phyloP scores from a whole-genome alignment of 1,284 basidiomycete species.

The Wolfiporia cocos region DNA sequence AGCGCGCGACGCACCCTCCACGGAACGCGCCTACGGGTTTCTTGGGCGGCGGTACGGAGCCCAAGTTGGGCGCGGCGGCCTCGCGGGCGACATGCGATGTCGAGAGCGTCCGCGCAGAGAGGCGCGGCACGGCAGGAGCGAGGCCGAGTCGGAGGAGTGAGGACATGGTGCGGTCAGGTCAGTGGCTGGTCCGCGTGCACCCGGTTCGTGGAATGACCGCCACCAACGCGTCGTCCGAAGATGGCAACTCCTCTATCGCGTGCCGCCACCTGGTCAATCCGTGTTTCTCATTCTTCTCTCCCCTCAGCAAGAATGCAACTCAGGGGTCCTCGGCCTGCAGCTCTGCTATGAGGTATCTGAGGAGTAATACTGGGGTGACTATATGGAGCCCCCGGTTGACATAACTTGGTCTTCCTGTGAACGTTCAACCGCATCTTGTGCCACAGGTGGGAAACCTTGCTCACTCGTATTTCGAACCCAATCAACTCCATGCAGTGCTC shows the following conservation, averaged over 20 bases:
- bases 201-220: slow-evolving; percentile 8
- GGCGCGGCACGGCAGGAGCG: slow-evolving; percentile 11
- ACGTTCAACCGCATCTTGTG: no score
- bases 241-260: not conserved
- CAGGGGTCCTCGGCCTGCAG: no score
- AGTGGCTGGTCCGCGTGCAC: slow-evolving; percentile 6
- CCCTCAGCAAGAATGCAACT: no score
- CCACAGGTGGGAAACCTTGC: no score
- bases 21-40: slow-evolving; percentile 83
- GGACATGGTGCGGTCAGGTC: slow-evolving; percentile 28
- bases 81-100: slow-evolving; percentile 37
- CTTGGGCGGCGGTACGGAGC: slow-evolving; percentile 54
- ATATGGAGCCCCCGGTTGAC: no score
- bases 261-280: no score
- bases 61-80: slow-evolving; percentile 38
- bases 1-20: slow-evolving; percentile 72
- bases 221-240: slow-evolving; percentile 6
- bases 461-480: no score
- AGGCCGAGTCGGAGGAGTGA: slow-evolving; percentile 32
- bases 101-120: slow-evolving; percentile 26
- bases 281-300: no score
- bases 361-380: no score
- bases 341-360: no score
- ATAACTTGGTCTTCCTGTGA: no score
- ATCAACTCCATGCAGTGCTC: no score